Evolutionary conservation across 1,139 yeast species (phyloP).

Genomic region (Geotrichum cucujoidarum): DNA sequence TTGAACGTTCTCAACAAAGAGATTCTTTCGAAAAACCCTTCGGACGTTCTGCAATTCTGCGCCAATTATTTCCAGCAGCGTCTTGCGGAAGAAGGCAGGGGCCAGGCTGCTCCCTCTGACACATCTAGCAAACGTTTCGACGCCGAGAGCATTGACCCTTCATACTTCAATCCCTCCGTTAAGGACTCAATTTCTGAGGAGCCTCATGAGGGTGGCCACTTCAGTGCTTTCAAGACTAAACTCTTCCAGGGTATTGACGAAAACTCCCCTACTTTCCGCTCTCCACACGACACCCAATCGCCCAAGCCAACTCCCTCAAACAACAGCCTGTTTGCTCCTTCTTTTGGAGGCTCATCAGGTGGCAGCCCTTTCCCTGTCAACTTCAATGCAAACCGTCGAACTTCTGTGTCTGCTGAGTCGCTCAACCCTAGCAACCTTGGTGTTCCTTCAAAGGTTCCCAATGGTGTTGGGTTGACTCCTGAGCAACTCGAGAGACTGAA

Average conservation of each 20-base stretch:
- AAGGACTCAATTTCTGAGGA: not conserved
- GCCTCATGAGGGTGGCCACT: conserved; percentile 5
- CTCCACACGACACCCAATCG: not conserved
- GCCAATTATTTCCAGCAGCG: conserved; percentile 61
- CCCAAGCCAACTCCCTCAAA: not conserved
- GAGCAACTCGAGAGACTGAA: conserved; percentile 66
- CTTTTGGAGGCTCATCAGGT: conserved; percentile 25
- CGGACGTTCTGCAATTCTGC: conserved; percentile 65
- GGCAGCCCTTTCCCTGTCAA: conserved; percentile 22
- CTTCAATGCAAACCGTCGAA: conserved; percentile 78
- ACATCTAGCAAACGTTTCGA: not conserved
- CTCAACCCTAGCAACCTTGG: conserved; percentile 28
- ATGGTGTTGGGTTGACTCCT: conserved; percentile 40
- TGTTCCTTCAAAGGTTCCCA: conserved; percentile 20
- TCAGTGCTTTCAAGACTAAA: conserved; percentile 7
- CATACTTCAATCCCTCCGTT: not conserved
- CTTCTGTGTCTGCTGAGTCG: conserved; percentile 76
- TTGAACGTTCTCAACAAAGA: conserved; percentile 61
- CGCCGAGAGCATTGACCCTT: conserved; percentile 14
- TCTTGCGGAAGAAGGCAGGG: conserved; percentile 30
- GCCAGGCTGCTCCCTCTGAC: conserved; percentile 2
- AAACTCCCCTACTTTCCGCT: not conserved
- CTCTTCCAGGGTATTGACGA: not conserved
- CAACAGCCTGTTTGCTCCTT: conserved; percentile 6
- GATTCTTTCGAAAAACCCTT: conserved; percentile 57